Percentiles rank a stretch among this genome's conserved stretches.
phyloP scores from a whole-genome alignment of 2,329 filamentous ascomycete species.

The Penicillium corylophilum region DNA sequence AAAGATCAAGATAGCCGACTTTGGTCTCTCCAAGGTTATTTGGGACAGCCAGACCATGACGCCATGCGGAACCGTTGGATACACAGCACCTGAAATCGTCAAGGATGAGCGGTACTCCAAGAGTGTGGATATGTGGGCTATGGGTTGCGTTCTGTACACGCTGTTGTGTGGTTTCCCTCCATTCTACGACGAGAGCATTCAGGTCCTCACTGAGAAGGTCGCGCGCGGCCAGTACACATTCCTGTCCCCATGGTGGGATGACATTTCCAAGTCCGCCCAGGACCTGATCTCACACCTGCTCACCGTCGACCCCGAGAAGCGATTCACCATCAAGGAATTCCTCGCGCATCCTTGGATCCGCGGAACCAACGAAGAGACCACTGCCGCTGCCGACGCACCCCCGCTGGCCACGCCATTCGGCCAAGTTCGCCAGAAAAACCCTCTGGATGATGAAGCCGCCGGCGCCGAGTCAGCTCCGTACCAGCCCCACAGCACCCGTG shows the following conservation, averaged over 20 bases:
- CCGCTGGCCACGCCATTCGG: slow-evolving; percentile 66
- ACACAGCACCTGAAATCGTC: slow-evolving; percentile 97
- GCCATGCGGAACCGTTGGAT: slow-evolving; percentile 96
- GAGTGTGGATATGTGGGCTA: slow-evolving; percentile 98
- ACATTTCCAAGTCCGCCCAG: slow-evolving; percentile 92
- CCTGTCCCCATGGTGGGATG: slow-evolving; percentile 98
- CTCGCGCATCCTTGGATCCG: slow-evolving; percentile 92
- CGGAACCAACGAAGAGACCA: slow-evolving; percentile 65
- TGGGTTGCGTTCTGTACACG: slow-evolving; percentile 96
- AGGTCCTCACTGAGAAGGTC: slow-evolving; percentile 95
- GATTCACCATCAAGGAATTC: slow-evolving; percentile 91
- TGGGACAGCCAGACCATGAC: slow-evolving; percentile 99
- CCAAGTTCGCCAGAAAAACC: slow-evolving; percentile 54
- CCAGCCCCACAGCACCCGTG: slow-evolving; percentile 52
- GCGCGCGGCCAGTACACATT: slow-evolving; percentile 96
- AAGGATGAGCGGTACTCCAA: slow-evolving; percentile 99
- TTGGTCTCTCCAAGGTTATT: slow-evolving; percentile 94
- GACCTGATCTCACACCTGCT: slow-evolving; percentile 91
- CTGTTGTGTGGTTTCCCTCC: slow-evolving; percentile 95
- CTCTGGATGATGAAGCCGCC: slow-evolving; percentile 57
- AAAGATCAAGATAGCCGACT: slow-evolving; percentile 95
- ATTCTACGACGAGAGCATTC: slow-evolving; percentile 98
- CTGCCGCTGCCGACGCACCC: slow-evolving; percentile 66
- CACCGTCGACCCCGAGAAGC: slow-evolving; percentile 91
- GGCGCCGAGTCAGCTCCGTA: slow-evolving; percentile 35